These are phyloP conservation scores for Penicillium concentricum DNA, from an alignment of 2,329 filamentous ascomycete species.

Conservation along the genomic window DNA sequence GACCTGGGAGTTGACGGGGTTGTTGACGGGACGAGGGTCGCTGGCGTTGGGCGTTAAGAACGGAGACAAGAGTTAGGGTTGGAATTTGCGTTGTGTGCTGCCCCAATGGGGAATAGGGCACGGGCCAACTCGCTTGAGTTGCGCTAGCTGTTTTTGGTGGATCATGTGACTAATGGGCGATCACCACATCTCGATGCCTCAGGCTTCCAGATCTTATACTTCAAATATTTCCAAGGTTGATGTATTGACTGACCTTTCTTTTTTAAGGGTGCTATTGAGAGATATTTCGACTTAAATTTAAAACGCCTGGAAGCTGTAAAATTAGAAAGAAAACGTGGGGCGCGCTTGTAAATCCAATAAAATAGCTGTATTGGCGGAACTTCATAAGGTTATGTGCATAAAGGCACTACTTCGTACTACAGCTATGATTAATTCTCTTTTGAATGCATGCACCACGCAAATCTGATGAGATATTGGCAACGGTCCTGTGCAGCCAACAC, in stretches of 20 bases:
- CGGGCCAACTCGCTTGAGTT: constrained; percentile 34
- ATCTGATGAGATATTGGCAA: background rate
- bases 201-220: constrained; percentile 1
- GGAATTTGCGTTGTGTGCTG: constrained; percentile 37
- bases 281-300: no score
- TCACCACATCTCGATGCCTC: constrained; percentile 5
- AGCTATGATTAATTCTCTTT: background rate
- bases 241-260: background rate
- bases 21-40: constrained; percentile 36
- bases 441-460: background rate
- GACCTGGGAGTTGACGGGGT: constrained; percentile 32
- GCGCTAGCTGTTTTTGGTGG: constrained; percentile 24
- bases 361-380: background rate
- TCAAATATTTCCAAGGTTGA: background rate
- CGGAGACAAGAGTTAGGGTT: constrained; percentile 31
- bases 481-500: background rate
- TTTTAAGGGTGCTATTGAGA: background rate
- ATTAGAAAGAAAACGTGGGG: background rate
- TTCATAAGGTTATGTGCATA: background rate
- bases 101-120: constrained; percentile 27
- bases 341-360: background rate
- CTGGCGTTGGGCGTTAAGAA: constrained; percentile 38
- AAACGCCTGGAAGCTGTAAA: rapidly evolving
- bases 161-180: constrained; percentile 5
- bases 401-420: background rate